A percentile compares a stretch with the other conserved stretches of the same genome.
phyloP scores from a whole-genome alignment of 352 stramenopile species.

The Aphanomyces astaci region DNA sequence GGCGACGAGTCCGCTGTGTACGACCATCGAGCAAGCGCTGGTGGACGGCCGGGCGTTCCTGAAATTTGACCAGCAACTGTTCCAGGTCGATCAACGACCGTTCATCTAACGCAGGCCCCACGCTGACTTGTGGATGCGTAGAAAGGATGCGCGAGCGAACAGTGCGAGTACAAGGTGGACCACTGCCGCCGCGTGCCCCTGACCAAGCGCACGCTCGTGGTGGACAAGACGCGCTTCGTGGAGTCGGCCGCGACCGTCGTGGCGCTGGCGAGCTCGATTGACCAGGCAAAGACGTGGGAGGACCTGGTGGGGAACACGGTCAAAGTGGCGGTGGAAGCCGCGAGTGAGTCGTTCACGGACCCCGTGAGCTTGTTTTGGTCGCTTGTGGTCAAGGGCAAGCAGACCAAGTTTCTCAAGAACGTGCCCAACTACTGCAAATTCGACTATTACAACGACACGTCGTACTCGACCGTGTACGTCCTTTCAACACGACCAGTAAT shows the following conservation, averaged over 20 bases:
- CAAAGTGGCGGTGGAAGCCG: not conserved
- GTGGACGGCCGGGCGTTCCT: not conserved
- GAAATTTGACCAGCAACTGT: slow-evolving; percentile 6
- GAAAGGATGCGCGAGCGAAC: not conserved
- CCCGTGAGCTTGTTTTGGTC: not conserved
- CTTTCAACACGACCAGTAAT: too few species aligned
- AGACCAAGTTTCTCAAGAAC: not conserved
- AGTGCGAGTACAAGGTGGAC: slow-evolving; percentile 10
- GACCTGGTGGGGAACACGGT: not conserved
- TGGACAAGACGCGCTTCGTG: not conserved
- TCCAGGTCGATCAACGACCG: not conserved
- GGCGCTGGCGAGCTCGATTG: not conserved
- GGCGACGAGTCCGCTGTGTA: not conserved
- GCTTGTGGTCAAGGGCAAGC: not conserved
- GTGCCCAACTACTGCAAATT: slow-evolving; percentile 6
- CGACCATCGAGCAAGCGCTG: not conserved
- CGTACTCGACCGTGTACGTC: slow-evolving; percentile 7
- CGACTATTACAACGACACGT: not conserved
- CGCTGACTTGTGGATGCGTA: not conserved
- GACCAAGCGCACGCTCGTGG: too few species aligned
- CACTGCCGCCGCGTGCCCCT: slow-evolving; percentile 11
- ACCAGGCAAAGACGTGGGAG: not conserved
- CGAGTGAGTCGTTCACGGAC: not conserved
- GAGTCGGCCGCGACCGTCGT: not conserved
- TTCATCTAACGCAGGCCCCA: not conserved